These are phyloP conservation scores for Mycena olivaceomarginata DNA, from an alignment of 768 basidiomycete genomes.

Conservation along the genomic window DNA sequence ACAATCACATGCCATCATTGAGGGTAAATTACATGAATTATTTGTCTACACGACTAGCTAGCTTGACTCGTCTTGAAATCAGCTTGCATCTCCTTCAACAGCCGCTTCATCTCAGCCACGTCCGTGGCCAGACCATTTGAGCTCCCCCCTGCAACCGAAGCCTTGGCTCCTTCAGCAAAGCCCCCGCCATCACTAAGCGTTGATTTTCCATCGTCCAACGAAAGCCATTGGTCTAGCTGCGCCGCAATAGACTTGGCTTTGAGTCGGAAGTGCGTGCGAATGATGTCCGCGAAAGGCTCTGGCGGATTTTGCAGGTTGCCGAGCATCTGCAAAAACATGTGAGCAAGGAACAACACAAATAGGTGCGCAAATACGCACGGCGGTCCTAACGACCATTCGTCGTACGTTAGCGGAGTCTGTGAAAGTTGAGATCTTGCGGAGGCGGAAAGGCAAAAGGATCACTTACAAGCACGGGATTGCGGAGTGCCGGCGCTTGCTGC, in stretches of 20 bases:
- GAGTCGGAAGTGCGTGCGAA: slow-evolving; percentile 93
- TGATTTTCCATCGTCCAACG: slow-evolving; percentile 81
- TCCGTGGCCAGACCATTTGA: slow-evolving; percentile 81
- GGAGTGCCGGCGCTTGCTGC: slow-evolving; percentile 83
- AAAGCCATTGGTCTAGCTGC: slow-evolving; percentile 89
- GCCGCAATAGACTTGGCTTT: slow-evolving; percentile 82
- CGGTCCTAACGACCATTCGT: slow-evolving; percentile 93
- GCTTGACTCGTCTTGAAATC: not conserved
- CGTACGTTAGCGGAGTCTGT: slow-evolving; percentile 94
- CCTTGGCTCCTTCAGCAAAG: slow-evolving; percentile 50
- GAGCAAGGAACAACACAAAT: slow-evolving; percentile 6
- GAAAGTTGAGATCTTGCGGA: slow-evolving; percentile 26
- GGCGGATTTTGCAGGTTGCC: slow-evolving; percentile 89
- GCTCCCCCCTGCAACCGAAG: slow-evolving; percentile 64
- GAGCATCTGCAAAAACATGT: slow-evolving; percentile 76
- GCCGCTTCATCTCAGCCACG: slow-evolving; percentile 80
- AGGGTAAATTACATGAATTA: not conserved
- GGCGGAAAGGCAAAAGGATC: not conserved
- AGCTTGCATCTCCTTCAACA: slow-evolving; percentile 68
- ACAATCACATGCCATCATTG: slow-evolving; percentile 45
- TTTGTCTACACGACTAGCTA: slow-evolving; percentile 10
- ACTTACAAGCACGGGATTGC: slow-evolving; percentile 85
- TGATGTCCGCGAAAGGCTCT: slow-evolving; percentile 90
- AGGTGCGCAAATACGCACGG: slow-evolving; percentile 67
- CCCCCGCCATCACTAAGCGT: slow-evolving; percentile 75